Evolutionary conservation across 2,329 filamentous ascomycete genomes (phyloP).

Genomic region (Aureobasidium mangrovei): DNA sequence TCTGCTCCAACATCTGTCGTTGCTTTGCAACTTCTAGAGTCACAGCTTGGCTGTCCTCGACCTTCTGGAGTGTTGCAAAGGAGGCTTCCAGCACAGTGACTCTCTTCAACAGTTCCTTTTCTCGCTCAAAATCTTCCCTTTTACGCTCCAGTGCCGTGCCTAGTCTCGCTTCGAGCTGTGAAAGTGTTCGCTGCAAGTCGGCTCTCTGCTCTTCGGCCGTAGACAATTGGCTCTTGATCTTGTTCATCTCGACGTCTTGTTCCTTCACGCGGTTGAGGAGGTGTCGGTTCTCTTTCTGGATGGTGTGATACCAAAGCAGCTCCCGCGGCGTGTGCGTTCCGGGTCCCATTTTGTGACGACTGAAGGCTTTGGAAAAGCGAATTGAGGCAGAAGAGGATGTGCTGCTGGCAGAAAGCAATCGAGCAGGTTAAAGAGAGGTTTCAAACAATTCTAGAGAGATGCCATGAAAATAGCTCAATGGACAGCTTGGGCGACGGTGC

Average conservation of each 20-base stretch:
- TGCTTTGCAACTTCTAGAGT: not conserved
- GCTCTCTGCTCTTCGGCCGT: not conserved
- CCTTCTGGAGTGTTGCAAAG: not conserved
- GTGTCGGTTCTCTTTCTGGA: slow-evolving; percentile 4
- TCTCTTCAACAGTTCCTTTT: slow-evolving; percentile 9
- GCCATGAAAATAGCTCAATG: too few species aligned
- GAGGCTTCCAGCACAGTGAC: not conserved
- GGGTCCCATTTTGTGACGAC: not conserved
- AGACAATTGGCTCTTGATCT: not conserved
- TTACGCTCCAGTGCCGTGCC: not conserved
- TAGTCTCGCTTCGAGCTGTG: not conserved
- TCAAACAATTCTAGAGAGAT: too few species aligned
- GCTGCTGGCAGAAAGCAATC: not conserved
- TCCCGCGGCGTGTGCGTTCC: not conserved
- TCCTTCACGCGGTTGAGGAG: not conserved
- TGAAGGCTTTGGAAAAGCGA: not conserved
- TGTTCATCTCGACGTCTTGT: slow-evolving; percentile 4
- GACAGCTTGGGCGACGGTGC: too few species aligned
- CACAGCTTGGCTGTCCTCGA: not conserved
- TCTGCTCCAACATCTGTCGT: not conserved
- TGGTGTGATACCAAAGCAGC: slow-evolving; percentile 10
- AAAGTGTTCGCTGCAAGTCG: not conserved
- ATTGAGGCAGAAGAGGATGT: not conserved
- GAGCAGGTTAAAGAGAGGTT: not conserved
- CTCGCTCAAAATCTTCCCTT: slow-evolving; percentile 6